Evolutionary conservation across 257 asterid species (phyloP), one percentile per base, ranked within the genome.

Genomic region (Ophiorrhiza pumila): DNA sequence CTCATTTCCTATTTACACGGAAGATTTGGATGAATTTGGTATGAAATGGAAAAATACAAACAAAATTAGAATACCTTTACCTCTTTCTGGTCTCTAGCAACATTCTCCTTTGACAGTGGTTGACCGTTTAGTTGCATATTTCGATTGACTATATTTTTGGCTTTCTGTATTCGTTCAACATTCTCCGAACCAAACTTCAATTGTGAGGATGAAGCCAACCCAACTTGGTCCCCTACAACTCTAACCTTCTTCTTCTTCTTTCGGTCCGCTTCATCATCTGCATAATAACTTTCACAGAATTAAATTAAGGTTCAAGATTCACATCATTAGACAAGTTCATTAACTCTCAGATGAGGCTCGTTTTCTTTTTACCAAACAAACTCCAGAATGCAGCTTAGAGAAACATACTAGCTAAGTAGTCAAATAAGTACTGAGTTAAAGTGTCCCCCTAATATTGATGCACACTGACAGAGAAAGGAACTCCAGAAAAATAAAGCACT

Each of bases 201-300:
- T 79, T 82, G 85, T 39, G 81, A 77, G 81, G 71, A 73, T 60
- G 77, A 61, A 12, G 84, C 60, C 68, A 74, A 74, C 66, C 88
- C 87, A 76, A 80, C 81, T 81, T 88, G 89, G 76, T 83, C 87
- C 59, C 76, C 80, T 25, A 74, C 81, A 68, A 87, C 80, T 74
- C 73, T 83, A n/a, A 84, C 72, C 80, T 88, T 94, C 83, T 89
- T 92, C 82, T 89, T 95, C 93, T 83, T 87, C 78, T 89, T 95
- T 58, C 91, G 84, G 32, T 89, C 94, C 80, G 88, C 91, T 72
- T 87, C 98, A 29, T 90, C 96, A 80, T 95, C 99, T 95, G 76
- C 78, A 77, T 47, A 84, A 71, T 25, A 58, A 49, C 53, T 65
- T 32, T 31, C 70, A 55, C 52, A 50, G 27, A 39, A 46, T 8